Conservation (phyloP, 805 yeast species). For the Spencermartinsiella europaea region DNA sequence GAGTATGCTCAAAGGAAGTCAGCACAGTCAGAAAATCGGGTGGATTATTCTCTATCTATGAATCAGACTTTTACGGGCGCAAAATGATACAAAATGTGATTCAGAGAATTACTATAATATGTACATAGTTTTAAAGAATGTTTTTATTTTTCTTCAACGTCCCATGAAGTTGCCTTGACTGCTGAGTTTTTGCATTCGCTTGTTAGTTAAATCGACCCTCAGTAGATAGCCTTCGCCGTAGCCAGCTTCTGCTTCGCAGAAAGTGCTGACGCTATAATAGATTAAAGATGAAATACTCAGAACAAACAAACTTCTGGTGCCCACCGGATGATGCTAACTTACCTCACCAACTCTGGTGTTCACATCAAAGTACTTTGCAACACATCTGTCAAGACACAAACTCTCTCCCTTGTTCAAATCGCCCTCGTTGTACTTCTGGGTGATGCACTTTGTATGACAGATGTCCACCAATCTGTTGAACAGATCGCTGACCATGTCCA, state of each 20-base stretch:
- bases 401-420: slow-evolving; percentile 76
- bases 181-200: slow-evolving; percentile 48
- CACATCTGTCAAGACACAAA: slow-evolving; percentile 91
- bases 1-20: too few species aligned
- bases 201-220: too few species aligned
- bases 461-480: slow-evolving; percentile 85
- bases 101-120: not conserved
- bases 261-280: too few species aligned
- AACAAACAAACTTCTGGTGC: not conserved
- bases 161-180: slow-evolving; percentile 25
- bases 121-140: not conserved
- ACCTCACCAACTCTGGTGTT: slow-evolving; percentile 89
- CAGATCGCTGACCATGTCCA: slow-evolving; percentile 97
- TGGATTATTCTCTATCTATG: too few species aligned
- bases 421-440: slow-evolving; percentile 58
- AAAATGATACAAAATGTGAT: too few species aligned
- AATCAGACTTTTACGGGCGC: too few species aligned
- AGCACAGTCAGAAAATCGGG: too few species aligned
- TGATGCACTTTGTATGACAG: slow-evolving; percentile 83
- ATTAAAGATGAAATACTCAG: too few species aligned
- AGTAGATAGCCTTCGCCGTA: too few species aligned
- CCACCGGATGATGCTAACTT: slow-evolving; percentile 9
- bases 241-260: not conserved
- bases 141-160: slow-evolving; percentile 1
- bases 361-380: slow-evolving; percentile 88